phyloP scores from a whole-genome alignment of 352 stramenopile genomes.

The Phytophthora aleatoria region DNA sequence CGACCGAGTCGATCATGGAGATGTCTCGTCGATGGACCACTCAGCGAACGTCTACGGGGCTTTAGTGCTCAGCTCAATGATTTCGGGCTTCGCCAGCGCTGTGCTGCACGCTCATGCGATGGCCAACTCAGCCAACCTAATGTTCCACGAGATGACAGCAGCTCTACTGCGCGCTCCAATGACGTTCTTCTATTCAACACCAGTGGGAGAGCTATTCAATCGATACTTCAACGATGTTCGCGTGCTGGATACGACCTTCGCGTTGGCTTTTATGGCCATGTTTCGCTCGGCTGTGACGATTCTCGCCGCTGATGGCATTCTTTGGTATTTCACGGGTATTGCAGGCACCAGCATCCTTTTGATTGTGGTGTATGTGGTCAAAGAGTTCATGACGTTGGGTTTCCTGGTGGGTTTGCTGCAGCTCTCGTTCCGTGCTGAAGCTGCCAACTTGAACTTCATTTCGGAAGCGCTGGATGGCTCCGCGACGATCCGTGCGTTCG shows the following conservation, averaged over 20 bases:
- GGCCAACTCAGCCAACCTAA: conserved; percentile 35
- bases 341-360: conserved; percentile 36
- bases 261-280: conserved; percentile 36
- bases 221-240: conserved; percentile 49
- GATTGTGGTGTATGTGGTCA: conserved; percentile 43
- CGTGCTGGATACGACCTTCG: conserved; percentile 35
- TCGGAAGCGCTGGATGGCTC: conserved; percentile 46
- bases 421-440: conserved; percentile 38
- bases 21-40: conserved; percentile 33
- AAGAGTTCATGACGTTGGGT: conserved; percentile 40
- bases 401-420: conserved; percentile 42
- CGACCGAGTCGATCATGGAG: conserved; percentile 28
- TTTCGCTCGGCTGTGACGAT: conserved; percentile 39
- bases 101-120: conserved; percentile 42
- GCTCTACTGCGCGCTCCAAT: conserved; percentile 47
- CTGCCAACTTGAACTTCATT: conserved; percentile 49
- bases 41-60: conserved; percentile 38
- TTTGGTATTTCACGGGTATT: conserved; percentile 44
- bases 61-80: conserved; percentile 42
- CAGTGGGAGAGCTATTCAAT: conserved; percentile 53
- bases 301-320: conserved; percentile 33
- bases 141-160: conserved; percentile 54
- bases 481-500: conserved; percentile 44
- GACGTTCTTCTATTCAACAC: conserved; percentile 51
- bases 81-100: conserved; percentile 40